Percentiles rank a stretch among this genome's conserved stretches.
Evolutionary conservation across 192 early-diverging fungal genomes (phyloP).

Genomic region (Coemansia sp.): DNA sequence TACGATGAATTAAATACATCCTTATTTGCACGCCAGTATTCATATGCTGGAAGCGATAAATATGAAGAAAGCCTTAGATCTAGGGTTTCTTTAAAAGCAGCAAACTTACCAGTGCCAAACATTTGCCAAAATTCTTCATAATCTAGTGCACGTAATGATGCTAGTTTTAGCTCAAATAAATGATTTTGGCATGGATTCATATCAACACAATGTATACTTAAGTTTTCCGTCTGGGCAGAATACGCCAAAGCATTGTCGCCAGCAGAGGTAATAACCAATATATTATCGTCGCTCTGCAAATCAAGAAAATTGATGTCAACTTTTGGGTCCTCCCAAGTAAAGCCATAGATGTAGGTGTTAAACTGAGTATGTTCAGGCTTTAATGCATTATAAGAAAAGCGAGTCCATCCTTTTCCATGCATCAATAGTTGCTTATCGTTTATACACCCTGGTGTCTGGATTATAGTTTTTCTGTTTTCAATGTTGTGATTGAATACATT

Average conservation of each 20-base stretch:
- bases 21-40: slow-evolving; percentile 75
- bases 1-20: slow-evolving; percentile 10
- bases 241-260: slow-evolving; percentile 83
- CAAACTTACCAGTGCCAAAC: slow-evolving; percentile 70
- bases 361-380: slow-evolving; percentile 67
- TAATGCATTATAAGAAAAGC: slow-evolving; percentile 57
- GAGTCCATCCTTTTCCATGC: slow-evolving; percentile 18
- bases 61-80: slow-evolving; percentile 68
- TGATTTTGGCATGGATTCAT: slow-evolving; percentile 94
- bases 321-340: slow-evolving; percentile 84
- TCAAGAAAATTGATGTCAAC: slow-evolving; percentile 70
- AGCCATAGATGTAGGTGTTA: slow-evolving; percentile 81
- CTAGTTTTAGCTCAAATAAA: slow-evolving; percentile 82
- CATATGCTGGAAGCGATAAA: slow-evolving; percentile 68
- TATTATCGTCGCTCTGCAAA: slow-evolving; percentile 62
- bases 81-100: slow-evolving; percentile 62
- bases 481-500: too few relatives aligned
- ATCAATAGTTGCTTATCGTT: too few relatives aligned
- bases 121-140: slow-evolving; percentile 74
- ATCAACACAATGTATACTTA: slow-evolving; percentile 76
- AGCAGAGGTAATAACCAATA: slow-evolving; percentile 81
- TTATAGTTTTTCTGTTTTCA: neutral
- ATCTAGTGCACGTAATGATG: slow-evolving; percentile 59
- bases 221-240: slow-evolving; percentile 64
- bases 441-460: neutral